phyloP scores from a whole-genome alignment of 2,329 filamentous ascomycete species.

The Colletotrichum agaves region DNA sequence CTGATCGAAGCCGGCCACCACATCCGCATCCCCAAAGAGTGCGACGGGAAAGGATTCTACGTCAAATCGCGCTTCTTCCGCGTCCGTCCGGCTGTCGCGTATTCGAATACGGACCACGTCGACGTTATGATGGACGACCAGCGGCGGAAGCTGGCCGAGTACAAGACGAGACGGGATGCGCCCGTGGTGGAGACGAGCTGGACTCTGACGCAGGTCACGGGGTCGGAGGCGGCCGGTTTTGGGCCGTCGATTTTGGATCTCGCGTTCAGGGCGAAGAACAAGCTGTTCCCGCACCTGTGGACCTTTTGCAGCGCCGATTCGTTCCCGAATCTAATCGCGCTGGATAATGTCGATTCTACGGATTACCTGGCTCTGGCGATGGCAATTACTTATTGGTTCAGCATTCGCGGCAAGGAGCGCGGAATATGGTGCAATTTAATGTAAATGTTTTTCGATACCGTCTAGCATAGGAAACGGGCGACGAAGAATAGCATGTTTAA shows the following conservation, averaged over 20 bases:
- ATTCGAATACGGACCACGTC: slow-evolving; percentile 7
- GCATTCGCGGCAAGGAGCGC: not conserved
- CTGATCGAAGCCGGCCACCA: slow-evolving; percentile 1
- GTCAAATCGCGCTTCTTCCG: not conserved
- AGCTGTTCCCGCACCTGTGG: not conserved
- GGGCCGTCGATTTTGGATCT: slow-evolving; percentile 7
- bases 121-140: slow-evolving; percentile 1
- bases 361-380: slow-evolving; percentile 4
- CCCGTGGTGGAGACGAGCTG: slow-evolving; percentile 18
- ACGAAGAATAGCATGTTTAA: not conserved
- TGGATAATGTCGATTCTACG: slow-evolving; percentile 1
- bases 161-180: not conserved
- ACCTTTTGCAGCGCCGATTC: not conserved
- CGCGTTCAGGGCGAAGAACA: not conserved
- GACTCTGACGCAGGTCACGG: slow-evolving; percentile 15
- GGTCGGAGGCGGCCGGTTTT: not conserved
- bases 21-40: not conserved
- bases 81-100: not conserved
- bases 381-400: slow-evolving; percentile 2
- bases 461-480: not conserved
- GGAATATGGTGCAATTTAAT: too few relatives aligned
- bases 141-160: slow-evolving; percentile 1
- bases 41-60: not conserved
- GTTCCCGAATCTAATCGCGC: slow-evolving; percentile 1
- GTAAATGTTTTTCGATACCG: too few relatives aligned